Evolutionary conservation across 805 yeast genomes (phyloP).

Genomic region (Barnettozyma wickerhamii): DNA sequence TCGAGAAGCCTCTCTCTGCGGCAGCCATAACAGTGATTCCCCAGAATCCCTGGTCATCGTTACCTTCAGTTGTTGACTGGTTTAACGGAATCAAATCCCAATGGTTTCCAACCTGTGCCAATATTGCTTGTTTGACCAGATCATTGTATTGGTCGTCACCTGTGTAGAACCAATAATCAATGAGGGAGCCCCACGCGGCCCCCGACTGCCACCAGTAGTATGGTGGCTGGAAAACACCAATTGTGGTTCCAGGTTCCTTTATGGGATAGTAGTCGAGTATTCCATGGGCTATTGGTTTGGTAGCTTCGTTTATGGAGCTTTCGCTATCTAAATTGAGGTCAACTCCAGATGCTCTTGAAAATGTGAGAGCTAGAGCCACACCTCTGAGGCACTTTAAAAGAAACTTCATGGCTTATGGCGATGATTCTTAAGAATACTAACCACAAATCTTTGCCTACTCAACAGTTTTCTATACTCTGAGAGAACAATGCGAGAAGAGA

Average conservation of each 20-base stretch:
- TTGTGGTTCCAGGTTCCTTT: slow-evolving; percentile 59
- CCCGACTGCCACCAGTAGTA: slow-evolving; percentile 99
- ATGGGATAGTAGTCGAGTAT: slow-evolving; percentile 81
- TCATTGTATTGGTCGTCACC: slow-evolving; percentile 64
- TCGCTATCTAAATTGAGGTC: slow-evolving; percentile 2
- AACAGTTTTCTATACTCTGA: too few species aligned
- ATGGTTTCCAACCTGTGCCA: slow-evolving; percentile 69
- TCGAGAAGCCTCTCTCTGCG: slow-evolving; percentile 80
- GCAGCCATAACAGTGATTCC: slow-evolving; percentile 91
- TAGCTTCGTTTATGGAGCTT: slow-evolving; percentile 39
- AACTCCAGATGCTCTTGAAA: too few species aligned
- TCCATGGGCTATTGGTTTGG: slow-evolving; percentile 61
- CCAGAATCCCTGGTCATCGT: slow-evolving; percentile 98
- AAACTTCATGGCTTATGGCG: too few species aligned
- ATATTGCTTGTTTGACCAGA: slow-evolving; percentile 54
- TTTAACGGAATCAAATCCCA: slow-evolving; percentile 82
- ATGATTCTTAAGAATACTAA: too few species aligned
- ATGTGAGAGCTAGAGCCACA: too few species aligned
- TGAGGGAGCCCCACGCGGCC: slow-evolving; percentile 85
- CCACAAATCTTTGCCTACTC: too few species aligned
- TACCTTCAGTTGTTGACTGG: slow-evolving; percentile 91
- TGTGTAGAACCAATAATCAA: slow-evolving; percentile 73
- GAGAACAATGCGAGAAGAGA: too few species aligned
- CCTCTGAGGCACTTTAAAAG: too few species aligned
- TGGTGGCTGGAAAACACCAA: slow-evolving; percentile 85